phyloP scores from a whole-genome alignment of 2,329 filamentous ascomycete species.

The Aureobasidium sp. region DNA sequence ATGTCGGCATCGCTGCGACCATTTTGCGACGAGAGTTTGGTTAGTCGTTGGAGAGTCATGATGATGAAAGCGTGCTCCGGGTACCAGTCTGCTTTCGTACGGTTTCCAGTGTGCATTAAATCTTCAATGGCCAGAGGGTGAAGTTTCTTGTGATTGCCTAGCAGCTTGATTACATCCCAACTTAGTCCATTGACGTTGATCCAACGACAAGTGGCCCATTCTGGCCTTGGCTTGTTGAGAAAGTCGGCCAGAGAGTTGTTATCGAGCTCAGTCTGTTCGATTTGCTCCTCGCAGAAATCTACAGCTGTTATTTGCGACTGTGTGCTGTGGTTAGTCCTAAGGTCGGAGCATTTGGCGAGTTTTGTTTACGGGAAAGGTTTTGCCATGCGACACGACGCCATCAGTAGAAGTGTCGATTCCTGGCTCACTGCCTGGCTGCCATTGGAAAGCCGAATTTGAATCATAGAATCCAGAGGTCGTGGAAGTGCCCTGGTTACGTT shows the following conservation, averaged over 20 bases:
- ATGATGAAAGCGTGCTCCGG: slow-evolving; percentile 52
- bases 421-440: slow-evolving; percentile 17
- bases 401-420: slow-evolving; percentile 19
- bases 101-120: slow-evolving; percentile 69
- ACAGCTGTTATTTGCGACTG: slow-evolving; percentile 73
- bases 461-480: slow-evolving; percentile 8
- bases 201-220: slow-evolving; percentile 77
- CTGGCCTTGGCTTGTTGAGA: slow-evolving; percentile 53
- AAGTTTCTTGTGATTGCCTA: slow-evolving; percentile 68
- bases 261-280: slow-evolving; percentile 57
- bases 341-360: background rate
- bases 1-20: background rate
- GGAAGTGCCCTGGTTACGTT: background rate
- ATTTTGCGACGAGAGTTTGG: background rate
- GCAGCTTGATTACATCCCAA: slow-evolving; percentile 76
- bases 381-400: slow-evolving; percentile 6
- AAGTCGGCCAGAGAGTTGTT: slow-evolving; percentile 64
- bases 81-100: slow-evolving; percentile 87
- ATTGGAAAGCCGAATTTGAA: slow-evolving; percentile 1
- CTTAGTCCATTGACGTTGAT: slow-evolving; percentile 89
- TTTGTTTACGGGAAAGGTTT: slow-evolving; percentile 10
- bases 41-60: slow-evolving; percentile 8
- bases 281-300: slow-evolving; percentile 62
- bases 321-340: background rate
- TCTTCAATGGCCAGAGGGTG: slow-evolving; percentile 84